phyloP scores from a whole-genome alignment of 2,329 filamentous ascomycete species.

The Amphichorda felina region DNA sequence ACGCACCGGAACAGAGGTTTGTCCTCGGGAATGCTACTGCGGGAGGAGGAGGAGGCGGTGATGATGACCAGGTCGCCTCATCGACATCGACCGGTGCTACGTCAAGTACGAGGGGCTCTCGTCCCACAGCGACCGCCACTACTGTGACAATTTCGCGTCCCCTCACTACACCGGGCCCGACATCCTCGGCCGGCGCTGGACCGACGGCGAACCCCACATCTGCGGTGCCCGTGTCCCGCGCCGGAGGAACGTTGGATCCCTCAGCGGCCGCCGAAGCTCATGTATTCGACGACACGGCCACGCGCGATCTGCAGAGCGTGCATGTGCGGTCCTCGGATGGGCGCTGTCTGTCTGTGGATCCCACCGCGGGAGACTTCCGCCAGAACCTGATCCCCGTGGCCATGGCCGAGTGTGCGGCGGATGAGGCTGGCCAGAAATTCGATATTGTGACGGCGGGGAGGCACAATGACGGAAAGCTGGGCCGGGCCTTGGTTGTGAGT shows the following conservation, averaged over 20 bases:
- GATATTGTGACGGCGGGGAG: constrained; percentile 36
- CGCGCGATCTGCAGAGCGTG: constrained; percentile 29
- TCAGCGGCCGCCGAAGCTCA: constrained; percentile 37
- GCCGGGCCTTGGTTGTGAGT: constrained; percentile 33
- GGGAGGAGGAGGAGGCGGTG: too few relatives aligned
- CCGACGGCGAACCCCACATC: constrained; percentile 22
- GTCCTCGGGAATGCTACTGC: too few relatives aligned
- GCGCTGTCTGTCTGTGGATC: constrained; percentile 37
- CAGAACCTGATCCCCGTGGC: constrained; percentile 39
- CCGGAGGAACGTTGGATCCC: constrained; percentile 34
- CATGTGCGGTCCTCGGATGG: constrained; percentile 20
- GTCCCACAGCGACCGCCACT: neutral
- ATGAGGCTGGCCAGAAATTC: constrained; percentile 31
- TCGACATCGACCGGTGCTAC: neutral
- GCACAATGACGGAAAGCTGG: constrained; percentile 30
- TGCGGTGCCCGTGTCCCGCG: constrained; percentile 34
- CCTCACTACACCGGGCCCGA: neutral
- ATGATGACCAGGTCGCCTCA: constrained; percentile 2
- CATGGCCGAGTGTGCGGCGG: constrained; percentile 29
- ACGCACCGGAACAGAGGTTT: constrained; percentile 30
- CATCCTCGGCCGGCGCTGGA: neutral
- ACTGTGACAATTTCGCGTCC: neutral
- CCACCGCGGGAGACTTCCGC: constrained; percentile 40
- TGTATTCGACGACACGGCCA: constrained; percentile 31
- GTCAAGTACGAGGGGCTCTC: neutral